Percentiles rank a stretch among this genome's conserved stretches.
These are phyloP conservation scores for Aurantiochytrium sp. DNA, from an alignment of 108 stramenopile species.

Conservation along the genomic window DNA sequence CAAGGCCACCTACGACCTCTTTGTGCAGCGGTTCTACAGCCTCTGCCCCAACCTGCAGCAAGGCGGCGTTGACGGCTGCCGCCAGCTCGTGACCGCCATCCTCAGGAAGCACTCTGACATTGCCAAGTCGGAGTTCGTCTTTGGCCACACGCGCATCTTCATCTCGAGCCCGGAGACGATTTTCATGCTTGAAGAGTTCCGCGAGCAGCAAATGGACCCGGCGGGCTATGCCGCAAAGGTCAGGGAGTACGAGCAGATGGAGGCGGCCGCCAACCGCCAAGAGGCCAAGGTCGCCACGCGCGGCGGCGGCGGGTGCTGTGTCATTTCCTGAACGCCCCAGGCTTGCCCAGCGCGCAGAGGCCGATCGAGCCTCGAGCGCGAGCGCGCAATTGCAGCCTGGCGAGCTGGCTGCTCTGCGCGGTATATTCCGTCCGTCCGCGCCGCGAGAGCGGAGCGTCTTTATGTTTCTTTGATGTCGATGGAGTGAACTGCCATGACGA, in stretches of 20 bases:
- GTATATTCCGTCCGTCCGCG: too few species aligned
- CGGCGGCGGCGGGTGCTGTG: not conserved
- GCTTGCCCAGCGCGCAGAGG: too few species aligned
- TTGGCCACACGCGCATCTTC: conserved; percentile 4
- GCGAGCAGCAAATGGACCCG: conserved; percentile 16
- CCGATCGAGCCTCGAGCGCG: too few species aligned
- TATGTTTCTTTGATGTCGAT: too few species aligned
- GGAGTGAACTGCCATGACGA: too few species aligned
- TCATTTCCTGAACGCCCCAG: conserved; percentile 2
- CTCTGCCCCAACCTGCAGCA: not conserved
- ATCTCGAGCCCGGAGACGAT: conserved; percentile 15
- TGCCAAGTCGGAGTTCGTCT: not conserved
- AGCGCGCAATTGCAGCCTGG: too few species aligned
- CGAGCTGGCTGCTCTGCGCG: too few species aligned
- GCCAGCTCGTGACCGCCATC: not conserved
- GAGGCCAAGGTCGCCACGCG: conserved; percentile 25
- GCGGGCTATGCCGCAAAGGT: conserved; percentile 11
- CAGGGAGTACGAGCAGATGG: conserved; percentile 1
- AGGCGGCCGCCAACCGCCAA: not conserved
- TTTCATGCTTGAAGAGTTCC: not conserved
- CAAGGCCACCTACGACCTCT: not conserved
- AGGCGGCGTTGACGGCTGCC: conserved; percentile 2
- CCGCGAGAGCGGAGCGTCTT: too few species aligned
- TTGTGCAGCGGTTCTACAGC: conserved; percentile 35
- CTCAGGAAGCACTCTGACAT: not conserved